phyloP scores from a whole-genome alignment of 805 yeast genomes.

The Candida coleopterorum region DNA sequence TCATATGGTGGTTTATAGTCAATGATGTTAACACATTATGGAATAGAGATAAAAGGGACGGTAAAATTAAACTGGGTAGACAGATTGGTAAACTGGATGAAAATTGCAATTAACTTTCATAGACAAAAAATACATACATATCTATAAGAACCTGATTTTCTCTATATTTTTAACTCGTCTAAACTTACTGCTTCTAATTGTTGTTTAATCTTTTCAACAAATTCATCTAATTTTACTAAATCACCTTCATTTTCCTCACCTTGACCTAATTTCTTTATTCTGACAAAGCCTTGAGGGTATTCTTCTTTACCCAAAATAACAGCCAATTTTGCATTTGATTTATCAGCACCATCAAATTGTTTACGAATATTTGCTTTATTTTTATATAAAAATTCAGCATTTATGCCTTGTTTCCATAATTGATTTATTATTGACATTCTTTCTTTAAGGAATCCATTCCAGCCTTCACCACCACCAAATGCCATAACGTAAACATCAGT shows the following conservation, averaged over 20 bases:
- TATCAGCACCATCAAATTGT: slow-evolving; percentile 97
- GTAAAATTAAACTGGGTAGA: slow-evolving; percentile 31
- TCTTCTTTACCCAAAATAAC: slow-evolving; percentile 97
- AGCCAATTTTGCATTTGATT: slow-evolving; percentile 83
- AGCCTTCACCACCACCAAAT: slow-evolving; percentile 95
- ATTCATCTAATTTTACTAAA: slow-evolving; percentile 56
- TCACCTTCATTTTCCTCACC: slow-evolving; percentile 86
- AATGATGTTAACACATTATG: slow-evolving; percentile 66
- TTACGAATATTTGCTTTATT: slow-evolving; percentile 91
- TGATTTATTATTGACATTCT: slow-evolving; percentile 81
- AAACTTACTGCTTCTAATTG: slow-evolving; percentile 49
- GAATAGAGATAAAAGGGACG: slow-evolving; percentile 73
- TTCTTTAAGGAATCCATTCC: slow-evolving; percentile 90
- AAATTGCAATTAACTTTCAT: too few species aligned
- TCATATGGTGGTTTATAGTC: slow-evolving; percentile 65
- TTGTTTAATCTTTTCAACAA: slow-evolving; percentile 45
- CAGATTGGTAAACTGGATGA: slow-evolving; percentile 14
- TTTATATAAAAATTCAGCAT: slow-evolving; percentile 88
- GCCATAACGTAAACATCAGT: slow-evolving; percentile 97
- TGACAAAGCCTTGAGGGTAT: slow-evolving; percentile 69
- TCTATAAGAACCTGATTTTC: not conserved
- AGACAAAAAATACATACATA: too few species aligned
- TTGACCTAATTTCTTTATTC: slow-evolving; percentile 85
- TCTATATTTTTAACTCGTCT: slow-evolving; percentile 46
- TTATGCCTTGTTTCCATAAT: slow-evolving; percentile 86